phyloP scores from a whole-genome alignment of 2,329 filamentous ascomycete species.

The Lecanicillium sp. region DNA sequence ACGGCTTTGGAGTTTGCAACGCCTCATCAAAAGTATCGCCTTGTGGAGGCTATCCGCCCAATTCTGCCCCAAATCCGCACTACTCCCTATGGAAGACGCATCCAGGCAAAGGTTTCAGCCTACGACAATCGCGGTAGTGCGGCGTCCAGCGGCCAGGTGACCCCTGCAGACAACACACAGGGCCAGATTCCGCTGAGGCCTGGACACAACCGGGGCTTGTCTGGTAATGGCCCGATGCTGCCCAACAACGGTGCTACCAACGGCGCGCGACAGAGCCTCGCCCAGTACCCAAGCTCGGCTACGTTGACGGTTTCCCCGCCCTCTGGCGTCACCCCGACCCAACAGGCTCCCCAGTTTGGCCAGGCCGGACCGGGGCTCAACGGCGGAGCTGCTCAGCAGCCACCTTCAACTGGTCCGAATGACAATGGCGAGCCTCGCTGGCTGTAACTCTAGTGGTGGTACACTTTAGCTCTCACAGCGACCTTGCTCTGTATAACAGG shows the following conservation, averaged over 20 bases:
- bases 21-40: conserved; percentile 59
- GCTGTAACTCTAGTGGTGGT: conserved; percentile 25
- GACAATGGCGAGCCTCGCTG: conserved; percentile 28
- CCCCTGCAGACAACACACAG: conserved; percentile 44
- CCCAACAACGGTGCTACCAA: conserved; percentile 17
- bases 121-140: conserved; percentile 42
- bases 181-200: conserved; percentile 46
- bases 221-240: conserved; percentile 30
- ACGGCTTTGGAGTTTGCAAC: conserved; percentile 86
- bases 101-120: conserved; percentile 76
- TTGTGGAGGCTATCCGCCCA: conserved; percentile 80
- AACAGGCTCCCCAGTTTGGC: conserved; percentile 10
- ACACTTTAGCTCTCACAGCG: conserved; percentile 14
- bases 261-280: conserved; percentile 23
- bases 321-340: conserved; percentile 7
- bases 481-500: conserved; percentile 25
- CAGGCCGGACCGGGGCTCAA: conserved; percentile 5
- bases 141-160: conserved; percentile 40
- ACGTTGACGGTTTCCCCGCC: conserved; percentile 23
- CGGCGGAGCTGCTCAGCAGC: conserved; percentile 15
- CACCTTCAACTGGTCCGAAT: conserved; percentile 15
- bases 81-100: conserved; percentile 90
- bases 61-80: conserved; percentile 78
- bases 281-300: conserved; percentile 24
- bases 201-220: conserved; percentile 33